Percentiles rank a stretch among this genome's conserved stretches.
These are phyloP conservation scores for Tuber calosporum DNA, from an alignment of 495 filamentous ascomycete species.

Conservation along the genomic window DNA sequence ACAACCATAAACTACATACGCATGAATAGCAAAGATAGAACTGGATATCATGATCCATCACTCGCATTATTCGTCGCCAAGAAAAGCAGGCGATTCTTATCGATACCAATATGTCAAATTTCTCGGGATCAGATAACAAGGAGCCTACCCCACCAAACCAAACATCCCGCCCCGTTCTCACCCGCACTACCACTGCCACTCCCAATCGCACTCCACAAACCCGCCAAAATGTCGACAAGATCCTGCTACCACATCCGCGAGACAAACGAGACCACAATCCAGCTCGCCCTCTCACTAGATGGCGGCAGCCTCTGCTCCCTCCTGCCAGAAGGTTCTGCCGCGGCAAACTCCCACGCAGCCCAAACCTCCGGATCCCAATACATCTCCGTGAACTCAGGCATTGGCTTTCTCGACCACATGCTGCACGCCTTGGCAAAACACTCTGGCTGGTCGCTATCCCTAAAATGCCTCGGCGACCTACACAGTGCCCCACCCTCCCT, in stretches of 20 bases:
- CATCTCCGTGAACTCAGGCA: conserved; percentile 83
- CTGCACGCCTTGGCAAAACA: conserved; percentile 94
- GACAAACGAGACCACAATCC: conserved; percentile 96
- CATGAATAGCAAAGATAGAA: neutral
- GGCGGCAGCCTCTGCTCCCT: conserved; percentile 65
- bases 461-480: conserved; percentile 78
- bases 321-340: conserved; percentile 47
- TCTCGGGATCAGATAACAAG: neutral
- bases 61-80: neutral
- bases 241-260: conserved; percentile 48
- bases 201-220: neutral
- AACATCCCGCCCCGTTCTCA: neutral
- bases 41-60: neutral
- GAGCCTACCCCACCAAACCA: neutral
- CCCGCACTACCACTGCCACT: neutral
- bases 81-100: neutral
- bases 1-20: neutral
- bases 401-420: conserved; percentile 99
- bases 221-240: neutral
- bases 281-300: conserved; percentile 83
- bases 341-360: conserved; percentile 59
- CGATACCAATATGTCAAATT: neutral
- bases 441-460: conserved; percentile 77
- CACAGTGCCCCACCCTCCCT: conserved; percentile 57
- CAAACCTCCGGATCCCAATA: conserved; percentile 73